A percentile compares a stretch with the other conserved stretches of the same genome.
Conservation (phyloP, 2,329 filamentous ascomycete species). For the Aspergillus proliferans region DNA sequence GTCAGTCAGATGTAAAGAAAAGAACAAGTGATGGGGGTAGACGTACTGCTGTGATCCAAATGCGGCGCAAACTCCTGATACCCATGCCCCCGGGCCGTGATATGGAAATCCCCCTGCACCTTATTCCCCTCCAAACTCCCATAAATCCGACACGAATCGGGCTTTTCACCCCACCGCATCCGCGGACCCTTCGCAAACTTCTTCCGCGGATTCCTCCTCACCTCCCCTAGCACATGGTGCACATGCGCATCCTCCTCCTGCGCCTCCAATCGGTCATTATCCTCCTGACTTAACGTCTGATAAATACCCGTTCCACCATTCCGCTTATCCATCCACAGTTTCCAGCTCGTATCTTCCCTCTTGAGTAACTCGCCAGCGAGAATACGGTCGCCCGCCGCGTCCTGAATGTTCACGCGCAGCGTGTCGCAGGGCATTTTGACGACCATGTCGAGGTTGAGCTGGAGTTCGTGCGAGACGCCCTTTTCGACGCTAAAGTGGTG, state of each 20-base stretch:
- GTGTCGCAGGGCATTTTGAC: slow-evolving; percentile 80
- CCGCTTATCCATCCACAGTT: slow-evolving; percentile 68
- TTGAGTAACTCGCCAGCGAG: slow-evolving; percentile 68
- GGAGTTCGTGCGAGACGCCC: slow-evolving; percentile 75
- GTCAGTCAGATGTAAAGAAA: slow-evolving; percentile 2
- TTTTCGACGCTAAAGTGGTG: slow-evolving; percentile 94
- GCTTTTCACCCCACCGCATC: slow-evolving; percentile 48
- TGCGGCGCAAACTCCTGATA: slow-evolving; percentile 76
- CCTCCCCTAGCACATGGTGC: slow-evolving; percentile 76
- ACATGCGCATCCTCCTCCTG: slow-evolving; percentile 73
- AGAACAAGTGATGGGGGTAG: background rate
- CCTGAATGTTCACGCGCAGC: slow-evolving; percentile 94
- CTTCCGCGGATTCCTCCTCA: slow-evolving; percentile 59
- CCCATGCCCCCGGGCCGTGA: slow-evolving; percentile 92
- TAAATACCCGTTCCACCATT: slow-evolving; percentile 57
- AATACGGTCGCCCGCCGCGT: slow-evolving; percentile 87
- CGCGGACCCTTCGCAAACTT: slow-evolving; percentile 69
- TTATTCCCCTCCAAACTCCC: slow-evolving; percentile 90
- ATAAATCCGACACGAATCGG: slow-evolving; percentile 80
- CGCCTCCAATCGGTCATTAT: slow-evolving; percentile 43
- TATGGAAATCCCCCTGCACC: slow-evolving; percentile 96
- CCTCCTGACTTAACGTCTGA: slow-evolving; percentile 55
- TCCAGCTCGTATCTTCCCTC: slow-evolving; percentile 73
- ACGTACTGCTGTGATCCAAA: slow-evolving; percentile 71
- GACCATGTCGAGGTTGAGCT: slow-evolving; percentile 94